Percentiles rank a stretch among this genome's conserved stretches.
Evolutionary conservation across 2,329 filamentous ascomycete species (phyloP).

Genomic region (Xylaria sp.): DNA sequence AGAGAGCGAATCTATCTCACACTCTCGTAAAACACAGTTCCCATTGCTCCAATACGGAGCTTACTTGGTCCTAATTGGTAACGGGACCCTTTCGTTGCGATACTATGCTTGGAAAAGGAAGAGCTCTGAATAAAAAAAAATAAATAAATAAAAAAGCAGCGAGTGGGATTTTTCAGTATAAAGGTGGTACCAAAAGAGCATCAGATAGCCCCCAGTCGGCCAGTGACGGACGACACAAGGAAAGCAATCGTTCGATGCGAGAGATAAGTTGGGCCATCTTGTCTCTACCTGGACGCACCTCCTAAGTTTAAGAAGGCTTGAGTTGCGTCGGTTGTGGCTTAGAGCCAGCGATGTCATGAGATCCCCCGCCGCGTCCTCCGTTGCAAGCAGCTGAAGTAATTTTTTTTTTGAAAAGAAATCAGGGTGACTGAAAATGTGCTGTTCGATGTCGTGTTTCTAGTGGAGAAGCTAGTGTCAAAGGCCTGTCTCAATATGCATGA

Average conservation of each 20-base stretch:
- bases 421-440: background rate
- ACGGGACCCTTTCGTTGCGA: background rate
- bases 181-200: background rate
- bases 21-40: too few relatives aligned
- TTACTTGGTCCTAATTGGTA: too few relatives aligned
- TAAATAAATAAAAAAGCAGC: too few relatives aligned
- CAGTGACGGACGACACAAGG: background rate
- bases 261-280: background rate
- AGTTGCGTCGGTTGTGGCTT: background rate
- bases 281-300: too few relatives aligned
- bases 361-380: too few relatives aligned
- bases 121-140: background rate
- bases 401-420: background rate
- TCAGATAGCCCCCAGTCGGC: background rate
- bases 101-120: background rate
- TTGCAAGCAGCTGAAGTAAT: background rate
- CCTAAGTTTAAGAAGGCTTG: constrained; percentile 4
- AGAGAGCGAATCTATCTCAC: too few relatives aligned
- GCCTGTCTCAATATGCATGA: background rate
- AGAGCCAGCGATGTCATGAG: background rate
- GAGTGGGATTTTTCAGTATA: background rate
- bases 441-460: background rate
- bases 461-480: background rate
- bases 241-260: background rate
- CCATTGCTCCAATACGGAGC: too few relatives aligned